Percentiles rank a stretch among this genome's conserved stretches.
Evolutionary conservation across 2,329 filamentous ascomycete species (phyloP).

Genomic region (Stagonosporopsis vannaccii): DNA sequence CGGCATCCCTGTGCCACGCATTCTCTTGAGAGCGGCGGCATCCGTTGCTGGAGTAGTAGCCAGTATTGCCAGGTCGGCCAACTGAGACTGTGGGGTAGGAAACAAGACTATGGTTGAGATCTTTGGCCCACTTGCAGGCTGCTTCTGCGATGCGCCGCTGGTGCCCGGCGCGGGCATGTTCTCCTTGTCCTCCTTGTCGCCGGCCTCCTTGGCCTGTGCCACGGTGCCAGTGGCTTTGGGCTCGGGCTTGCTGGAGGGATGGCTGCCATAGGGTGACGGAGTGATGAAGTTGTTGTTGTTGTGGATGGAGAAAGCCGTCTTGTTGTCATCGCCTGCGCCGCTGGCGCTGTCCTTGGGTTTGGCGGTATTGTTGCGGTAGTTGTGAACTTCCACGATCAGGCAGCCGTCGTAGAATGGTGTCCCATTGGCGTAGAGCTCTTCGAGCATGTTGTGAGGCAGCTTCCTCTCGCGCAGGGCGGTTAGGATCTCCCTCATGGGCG

Average conservation of each 20-base stretch:
- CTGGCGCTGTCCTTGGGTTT: conserved; percentile 59
- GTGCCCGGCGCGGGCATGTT: conserved; percentile 63
- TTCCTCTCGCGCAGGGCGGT: conserved; percentile 79
- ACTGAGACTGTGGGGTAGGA: conserved; percentile 77
- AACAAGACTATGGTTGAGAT: conserved; percentile 83
- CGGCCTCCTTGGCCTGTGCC: conserved; percentile 30
- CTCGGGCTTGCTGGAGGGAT: conserved; percentile 55
- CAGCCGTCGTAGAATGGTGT: conserved; percentile 90
- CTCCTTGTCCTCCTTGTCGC: conserved; percentile 60
- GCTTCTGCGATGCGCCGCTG: conserved; percentile 56
- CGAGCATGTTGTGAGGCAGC: conserved; percentile 87
- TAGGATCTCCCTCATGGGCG: conserved; percentile 83
- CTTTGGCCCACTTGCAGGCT: conserved; percentile 54
- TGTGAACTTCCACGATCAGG: conserved; percentile 91
- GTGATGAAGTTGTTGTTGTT: conserved; percentile 91
- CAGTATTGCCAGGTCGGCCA: conserved; percentile 78
- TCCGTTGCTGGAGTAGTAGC: conserved; percentile 69
- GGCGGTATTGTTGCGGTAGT: conserved; percentile 75
- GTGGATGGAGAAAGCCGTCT: conserved; percentile 83
- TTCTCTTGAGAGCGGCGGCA: conserved; percentile 58
- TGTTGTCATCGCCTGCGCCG: conserved; percentile 62
- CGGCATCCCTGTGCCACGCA: conserved; percentile 63
- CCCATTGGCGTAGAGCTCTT: conserved; percentile 73
- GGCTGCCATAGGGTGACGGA: conserved; percentile 84
- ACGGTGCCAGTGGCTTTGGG: conserved; percentile 35